Conservation (phyloP, 768 basidiomycete genomes). For the Vishniacozyma victoriae region DNA sequence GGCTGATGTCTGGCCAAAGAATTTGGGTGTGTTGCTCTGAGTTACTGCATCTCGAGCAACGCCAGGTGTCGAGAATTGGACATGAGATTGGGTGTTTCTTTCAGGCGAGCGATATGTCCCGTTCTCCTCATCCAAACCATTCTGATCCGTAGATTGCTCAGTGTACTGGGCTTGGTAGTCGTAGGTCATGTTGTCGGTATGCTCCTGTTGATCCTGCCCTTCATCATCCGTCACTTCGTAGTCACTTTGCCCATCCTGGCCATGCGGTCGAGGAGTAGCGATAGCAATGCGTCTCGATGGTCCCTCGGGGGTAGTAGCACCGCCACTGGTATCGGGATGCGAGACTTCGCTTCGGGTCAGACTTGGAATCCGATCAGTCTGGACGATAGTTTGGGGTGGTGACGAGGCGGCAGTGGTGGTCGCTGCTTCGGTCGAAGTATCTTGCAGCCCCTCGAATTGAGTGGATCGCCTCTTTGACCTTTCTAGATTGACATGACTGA, state of each 20-base stretch:
- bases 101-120: neutral
- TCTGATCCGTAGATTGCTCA: neutral
- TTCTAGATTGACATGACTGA: too few species aligned
- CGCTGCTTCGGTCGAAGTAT: too few species aligned
- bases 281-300: constrained; percentile 14
- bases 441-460: too few species aligned
- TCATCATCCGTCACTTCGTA: constrained; percentile 13
- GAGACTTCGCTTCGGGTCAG: constrained; percentile 31
- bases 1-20: too few species aligned
- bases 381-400: neutral
- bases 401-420: constrained; percentile 9
- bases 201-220: constrained; percentile 1
- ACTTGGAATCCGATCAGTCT: constrained; percentile 31
- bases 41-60: constrained; percentile 17
- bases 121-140: neutral
- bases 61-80: constrained; percentile 17
- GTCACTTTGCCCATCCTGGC: constrained; percentile 6
- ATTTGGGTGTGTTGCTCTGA: constrained; percentile 11
- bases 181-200: constrained; percentile 6
- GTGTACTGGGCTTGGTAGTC: constrained; percentile 16
- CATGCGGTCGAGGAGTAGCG: constrained; percentile 5
- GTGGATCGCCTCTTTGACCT: too few species aligned
- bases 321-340: constrained; percentile 21
- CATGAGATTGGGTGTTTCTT: constrained; percentile 2
- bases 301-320: constrained; percentile 34